These are phyloP conservation scores for Marsdenia floribunda DNA, from an alignment of 257 asterid genomes.

Conservation along the genomic window DNA sequence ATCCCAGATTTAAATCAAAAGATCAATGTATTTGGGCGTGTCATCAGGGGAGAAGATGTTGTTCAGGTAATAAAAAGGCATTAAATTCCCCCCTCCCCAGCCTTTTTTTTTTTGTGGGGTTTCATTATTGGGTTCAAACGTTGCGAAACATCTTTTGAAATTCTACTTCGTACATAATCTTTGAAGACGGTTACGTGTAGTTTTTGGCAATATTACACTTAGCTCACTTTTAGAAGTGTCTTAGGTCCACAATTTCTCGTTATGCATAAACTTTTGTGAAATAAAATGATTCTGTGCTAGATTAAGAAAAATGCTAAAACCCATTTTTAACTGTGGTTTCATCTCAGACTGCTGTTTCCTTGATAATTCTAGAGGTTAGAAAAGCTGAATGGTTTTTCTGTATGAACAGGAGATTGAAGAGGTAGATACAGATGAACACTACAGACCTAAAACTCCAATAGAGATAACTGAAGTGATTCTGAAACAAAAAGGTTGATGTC, in stretches of 20 bases:
- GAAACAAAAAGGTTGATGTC: slow-evolving; percentile 42
- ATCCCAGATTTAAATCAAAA: slow-evolving; percentile 84
- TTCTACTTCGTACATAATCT: not conserved
- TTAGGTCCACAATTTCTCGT: not conserved
- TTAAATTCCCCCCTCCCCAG: not conserved
- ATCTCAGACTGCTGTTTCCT: slow-evolving; percentile 8
- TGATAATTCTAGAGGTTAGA: not conserved
- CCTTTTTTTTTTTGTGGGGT: not conserved
- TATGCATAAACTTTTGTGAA: not conserved
- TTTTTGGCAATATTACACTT: not conserved
- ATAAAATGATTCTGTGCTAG: not conserved
- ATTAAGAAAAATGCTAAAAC: not conserved
- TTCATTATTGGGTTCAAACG: not conserved
- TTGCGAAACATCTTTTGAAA: too few species aligned
- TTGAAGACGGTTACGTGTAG: not conserved
- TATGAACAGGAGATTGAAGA: slow-evolving; percentile 84
- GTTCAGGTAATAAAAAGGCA: slow-evolving; percentile 59
- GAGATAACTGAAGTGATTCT: slow-evolving; percentile 57
- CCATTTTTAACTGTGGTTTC: not conserved
- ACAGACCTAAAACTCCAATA: slow-evolving; percentile 77
- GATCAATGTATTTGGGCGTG: slow-evolving; percentile 82
- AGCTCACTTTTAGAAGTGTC: not conserved
- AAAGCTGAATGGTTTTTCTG: slow-evolving; percentile 7
- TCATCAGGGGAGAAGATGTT: slow-evolving; percentile 88
- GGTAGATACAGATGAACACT: slow-evolving; percentile 91